phyloP scores from a whole-genome alignment of 208 protist genomes.

The Crithidia fasciculata region DNA sequence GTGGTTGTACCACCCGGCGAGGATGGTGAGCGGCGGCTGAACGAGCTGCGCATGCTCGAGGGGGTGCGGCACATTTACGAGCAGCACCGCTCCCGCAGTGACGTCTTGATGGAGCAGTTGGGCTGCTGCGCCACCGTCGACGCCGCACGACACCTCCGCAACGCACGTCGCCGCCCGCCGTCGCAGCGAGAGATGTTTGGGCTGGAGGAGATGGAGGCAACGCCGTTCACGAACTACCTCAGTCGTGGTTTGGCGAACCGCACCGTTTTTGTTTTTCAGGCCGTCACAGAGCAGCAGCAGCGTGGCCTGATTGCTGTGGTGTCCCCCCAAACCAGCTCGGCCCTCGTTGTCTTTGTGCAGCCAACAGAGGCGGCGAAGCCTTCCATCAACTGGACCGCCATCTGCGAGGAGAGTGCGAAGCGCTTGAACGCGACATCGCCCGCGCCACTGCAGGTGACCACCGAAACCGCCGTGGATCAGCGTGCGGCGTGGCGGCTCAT shows the following conservation, averaged over 20 bases:
- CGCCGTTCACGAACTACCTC: constrained; percentile 56
- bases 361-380: constrained; percentile 73
- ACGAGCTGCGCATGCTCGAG: constrained; percentile 63
- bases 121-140: constrained; percentile 76
- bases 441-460: constrained; percentile 37
- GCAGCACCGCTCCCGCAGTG: constrained; percentile 56
- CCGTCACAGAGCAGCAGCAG: constrained; percentile 56
- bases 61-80: constrained; percentile 83
- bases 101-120: constrained; percentile 62
- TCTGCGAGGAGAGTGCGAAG: constrained; percentile 67
- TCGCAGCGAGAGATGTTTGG: constrained; percentile 74
- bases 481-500: constrained; percentile 73
- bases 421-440: constrained; percentile 37
- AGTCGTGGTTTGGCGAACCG: constrained; percentile 37
- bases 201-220: constrained; percentile 68
- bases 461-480: constrained; percentile 57
- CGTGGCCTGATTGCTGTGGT: constrained; percentile 76
- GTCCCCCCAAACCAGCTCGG: constrained; percentile 56
- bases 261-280: constrained; percentile 84
- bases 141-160: constrained; percentile 55
- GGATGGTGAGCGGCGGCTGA: constrained; percentile 73
- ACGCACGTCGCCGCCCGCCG: constrained; percentile 37
- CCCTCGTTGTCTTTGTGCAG: constrained; percentile 79
- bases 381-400: constrained; percentile 57
- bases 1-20: constrained; percentile 56